Percentiles rank a stretch among this genome's conserved stretches.
Conservation (phyloP, 78 protist genomes). For the Protostelium mycophagum region DNA sequence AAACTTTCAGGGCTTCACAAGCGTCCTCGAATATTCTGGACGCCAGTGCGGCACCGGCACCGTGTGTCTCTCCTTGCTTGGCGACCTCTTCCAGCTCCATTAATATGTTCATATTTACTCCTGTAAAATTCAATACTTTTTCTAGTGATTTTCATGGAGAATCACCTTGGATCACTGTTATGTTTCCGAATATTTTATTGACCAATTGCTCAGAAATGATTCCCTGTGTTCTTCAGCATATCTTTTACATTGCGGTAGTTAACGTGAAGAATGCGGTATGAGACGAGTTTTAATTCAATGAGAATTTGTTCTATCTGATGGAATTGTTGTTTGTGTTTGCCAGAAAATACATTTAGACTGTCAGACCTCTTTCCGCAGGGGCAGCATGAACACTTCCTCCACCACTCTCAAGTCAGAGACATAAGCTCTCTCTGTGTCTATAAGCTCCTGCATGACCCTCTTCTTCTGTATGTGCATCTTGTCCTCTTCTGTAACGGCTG, state of each 20-base stretch:
- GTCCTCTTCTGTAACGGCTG: background rate
- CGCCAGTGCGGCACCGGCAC: background rate
- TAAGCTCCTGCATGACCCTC: background rate
- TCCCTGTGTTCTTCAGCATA: background rate
- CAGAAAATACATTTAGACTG: no score
- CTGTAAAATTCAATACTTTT: no score
- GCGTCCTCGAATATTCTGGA: background rate
- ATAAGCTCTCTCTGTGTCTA: background rate
- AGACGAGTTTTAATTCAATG: no score
- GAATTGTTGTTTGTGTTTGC: no score
- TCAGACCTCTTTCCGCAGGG: background rate
- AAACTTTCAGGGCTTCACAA: background rate
- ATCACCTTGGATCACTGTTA: background rate
- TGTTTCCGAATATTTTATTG: background rate
- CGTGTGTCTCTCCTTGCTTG: background rate
- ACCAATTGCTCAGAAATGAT: background rate
- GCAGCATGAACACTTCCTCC: background rate
- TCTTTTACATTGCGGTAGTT: no score
- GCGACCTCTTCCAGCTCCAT: background rate
- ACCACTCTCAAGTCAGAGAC: background rate
- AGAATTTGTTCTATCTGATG: no score
- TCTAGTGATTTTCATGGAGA: background rate
- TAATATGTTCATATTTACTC: background rate
- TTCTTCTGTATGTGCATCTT: background rate
- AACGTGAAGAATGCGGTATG: no score